Percentiles rank a stretch among this genome's conserved stretches.
phyloP scores from a whole-genome alignment of 2,329 filamentous ascomycete genomes.

The Stagonosporopsis tanaceti region DNA sequence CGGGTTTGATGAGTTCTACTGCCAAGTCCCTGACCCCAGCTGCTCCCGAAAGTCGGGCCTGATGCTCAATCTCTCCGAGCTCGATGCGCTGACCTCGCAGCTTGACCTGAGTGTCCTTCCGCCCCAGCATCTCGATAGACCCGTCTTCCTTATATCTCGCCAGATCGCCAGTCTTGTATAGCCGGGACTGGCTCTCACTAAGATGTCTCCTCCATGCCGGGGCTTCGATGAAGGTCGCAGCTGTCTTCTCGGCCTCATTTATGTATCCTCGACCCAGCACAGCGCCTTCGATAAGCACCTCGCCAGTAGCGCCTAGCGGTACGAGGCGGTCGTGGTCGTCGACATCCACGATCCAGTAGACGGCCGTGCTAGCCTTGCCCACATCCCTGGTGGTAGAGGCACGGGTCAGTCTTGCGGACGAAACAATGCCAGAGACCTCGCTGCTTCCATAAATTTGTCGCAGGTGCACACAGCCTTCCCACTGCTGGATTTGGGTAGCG shows the following conservation, averaged over 20 bases:
- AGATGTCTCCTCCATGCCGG: neutral
- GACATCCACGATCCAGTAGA: slow-evolving; percentile 40
- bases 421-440: no score
- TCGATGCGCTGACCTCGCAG: slow-evolving; percentile 33
- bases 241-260: slow-evolving; percentile 25
- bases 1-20: neutral
- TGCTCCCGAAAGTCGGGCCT: neutral
- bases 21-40: no score
- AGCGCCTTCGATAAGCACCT: slow-evolving; percentile 65
- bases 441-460: no score
- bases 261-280: slow-evolving; percentile 45
- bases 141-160: slow-evolving; percentile 25
- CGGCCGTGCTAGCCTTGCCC: slow-evolving; percentile 8
- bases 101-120: slow-evolving; percentile 36
- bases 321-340: slow-evolving; percentile 29
- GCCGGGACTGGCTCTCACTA: no score
- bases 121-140: slow-evolving; percentile 23
- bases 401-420: no score
- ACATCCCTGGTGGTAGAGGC: neutral
- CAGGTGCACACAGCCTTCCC: slow-evolving; percentile 1
- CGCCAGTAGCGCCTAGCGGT: slow-evolving; percentile 37
- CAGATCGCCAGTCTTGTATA: slow-evolving; percentile 36
- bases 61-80: slow-evolving; percentile 32
- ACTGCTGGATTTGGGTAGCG: slow-evolving; percentile 16
- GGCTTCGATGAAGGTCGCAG: slow-evolving; percentile 25